Base-by-base conservation (phyloP, 2,329 filamentous ascomycete genomes). In the Aquanectria penicillioides region DNA sequence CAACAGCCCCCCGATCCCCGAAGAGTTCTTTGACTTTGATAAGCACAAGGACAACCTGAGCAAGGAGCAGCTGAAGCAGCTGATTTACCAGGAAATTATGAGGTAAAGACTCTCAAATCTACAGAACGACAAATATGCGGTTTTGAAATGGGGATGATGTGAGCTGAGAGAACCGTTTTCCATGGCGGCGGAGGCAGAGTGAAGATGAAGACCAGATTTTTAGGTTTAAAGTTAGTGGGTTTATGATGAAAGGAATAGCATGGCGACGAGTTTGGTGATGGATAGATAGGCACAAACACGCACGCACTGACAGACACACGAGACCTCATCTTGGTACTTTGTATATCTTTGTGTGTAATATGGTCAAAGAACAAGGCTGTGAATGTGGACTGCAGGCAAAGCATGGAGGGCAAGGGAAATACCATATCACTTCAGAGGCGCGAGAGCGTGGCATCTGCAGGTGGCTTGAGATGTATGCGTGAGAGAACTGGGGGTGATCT, bases 1-100 rank as follows among this genome's bases (percentile, higher is more conserved):
- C 95, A 46, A 97, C 93, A 11, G 95, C 95, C 92, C 94, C 37
- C 94, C 95, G 18, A 99, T 99, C 72, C 95, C 95, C 18, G 94
- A 98, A 77, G 94, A 97, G 77, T 99, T 99, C 84, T 99, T 99
- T 76, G 95, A 99, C 79, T 99, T 99, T 78, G 95, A 99, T 80
- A 97, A 97, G 86, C 97, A 98, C 85, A 99, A 99, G 88, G 95
- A 99, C 78, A 95, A 90, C 72, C 81, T 99, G 73, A 97, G 91
- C 83, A 99, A 99, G 82, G 95, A 99, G 81, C 93, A 99, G 80
- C 80, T 99, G 77, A 98, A 98, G 84, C 86, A 95, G 73, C 84
- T 99, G 75, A 99, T 99, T 78, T 99, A 94, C 80, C 89, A 97
- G 77, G 95, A 99, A 82, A 98, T 98, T 72, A 98, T 87, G 85